These are phyloP conservation scores for Yamadazyma kanchanaburiensis DNA, from an alignment of 1,139 yeast species.

Conservation along the genomic window DNA sequence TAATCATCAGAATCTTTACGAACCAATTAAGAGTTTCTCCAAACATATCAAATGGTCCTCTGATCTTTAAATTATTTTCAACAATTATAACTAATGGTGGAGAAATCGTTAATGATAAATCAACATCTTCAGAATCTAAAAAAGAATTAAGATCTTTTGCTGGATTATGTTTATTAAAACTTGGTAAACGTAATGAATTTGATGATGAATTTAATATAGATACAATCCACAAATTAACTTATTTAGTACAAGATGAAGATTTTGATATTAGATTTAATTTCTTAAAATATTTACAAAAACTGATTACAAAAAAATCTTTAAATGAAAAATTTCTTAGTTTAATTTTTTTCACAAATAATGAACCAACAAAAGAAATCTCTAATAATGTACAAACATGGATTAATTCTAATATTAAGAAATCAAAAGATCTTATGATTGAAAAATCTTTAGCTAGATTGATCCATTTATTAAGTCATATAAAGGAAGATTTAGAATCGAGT, in stretches of 20 bases:
- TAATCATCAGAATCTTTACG: slow-evolving; percentile 58
- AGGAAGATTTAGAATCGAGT: slow-evolving; percentile 27
- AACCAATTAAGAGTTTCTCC: slow-evolving; percentile 67
- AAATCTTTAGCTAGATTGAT: slow-evolving; percentile 64
- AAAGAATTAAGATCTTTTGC: slow-evolving; percentile 66
- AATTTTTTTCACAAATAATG: slow-evolving; percentile 73
- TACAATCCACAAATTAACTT: slow-evolving; percentile 51
- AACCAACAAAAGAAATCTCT: slow-evolving; percentile 54
- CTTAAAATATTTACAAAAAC: slow-evolving; percentile 48
- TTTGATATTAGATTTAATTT: slow-evolving; percentile 55
- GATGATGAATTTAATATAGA: slow-evolving; percentile 51
- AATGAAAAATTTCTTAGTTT: slow-evolving; percentile 67
- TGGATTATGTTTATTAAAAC: slow-evolving; percentile 60
- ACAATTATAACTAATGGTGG: slow-evolving; percentile 77
- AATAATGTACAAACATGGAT: slow-evolving; percentile 68
- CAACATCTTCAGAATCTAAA: slow-evolving; percentile 62
- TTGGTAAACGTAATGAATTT: slow-evolving; percentile 56
- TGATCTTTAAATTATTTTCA: slow-evolving; percentile 63
- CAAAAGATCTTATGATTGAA: slow-evolving; percentile 51
- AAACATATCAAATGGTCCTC: slow-evolving; percentile 62
- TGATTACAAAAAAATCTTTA: slow-evolving; percentile 49
- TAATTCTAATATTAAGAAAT: slow-evolving; percentile 52
- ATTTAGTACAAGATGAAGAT: slow-evolving; percentile 66
- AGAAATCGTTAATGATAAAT: slow-evolving; percentile 59
- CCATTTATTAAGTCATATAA: slow-evolving; percentile 64